Percentiles rank a stretch among this genome's conserved stretches.
Evolutionary conservation across 352 stramenopile species (phyloP).

Genomic region (Globisporangium apiculatum): DNA sequence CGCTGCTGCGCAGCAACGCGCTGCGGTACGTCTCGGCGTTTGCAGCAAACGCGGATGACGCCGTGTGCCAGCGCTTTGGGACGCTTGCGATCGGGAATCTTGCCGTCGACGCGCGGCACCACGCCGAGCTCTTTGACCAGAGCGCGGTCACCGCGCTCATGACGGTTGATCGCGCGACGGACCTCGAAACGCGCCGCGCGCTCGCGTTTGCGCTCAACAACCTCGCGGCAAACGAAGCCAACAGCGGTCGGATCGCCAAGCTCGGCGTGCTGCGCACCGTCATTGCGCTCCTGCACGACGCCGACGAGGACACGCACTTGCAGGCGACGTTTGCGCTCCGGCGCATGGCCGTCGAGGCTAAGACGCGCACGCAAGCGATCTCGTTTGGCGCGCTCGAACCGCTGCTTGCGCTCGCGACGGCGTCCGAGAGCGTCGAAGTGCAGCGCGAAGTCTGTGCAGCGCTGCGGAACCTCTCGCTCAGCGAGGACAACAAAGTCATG

Average conservation of each 20-base stretch:
- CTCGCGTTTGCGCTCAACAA: conserved; percentile 95
- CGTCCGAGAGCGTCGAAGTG: conserved; percentile 87
- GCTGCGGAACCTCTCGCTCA: conserved; percentile 89
- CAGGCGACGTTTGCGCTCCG: conserved; percentile 90
- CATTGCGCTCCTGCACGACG: conserved; percentile 80
- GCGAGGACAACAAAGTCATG: conserved; percentile 90
- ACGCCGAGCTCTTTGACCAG: conserved; percentile 91
- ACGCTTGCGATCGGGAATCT: conserved; percentile 91
- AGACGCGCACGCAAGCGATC: conserved; percentile 89
- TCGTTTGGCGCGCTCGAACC: conserved; percentile 88
- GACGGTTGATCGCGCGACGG: conserved; percentile 67
- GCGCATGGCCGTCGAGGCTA: conserved; percentile 87
- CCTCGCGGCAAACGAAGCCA: conserved; percentile 87
- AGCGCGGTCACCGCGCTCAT: conserved; percentile 87
- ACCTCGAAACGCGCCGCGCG: conserved; percentile 89
- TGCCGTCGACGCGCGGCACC: conserved; percentile 80
- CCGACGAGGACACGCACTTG: conserved; percentile 90
- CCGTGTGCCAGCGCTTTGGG: conserved; percentile 84
- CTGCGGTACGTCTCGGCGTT: conserved; percentile 87
- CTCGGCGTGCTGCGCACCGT: conserved; percentile 83
- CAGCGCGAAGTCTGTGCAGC: conserved; percentile 90
- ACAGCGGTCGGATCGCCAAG: conserved; percentile 82
- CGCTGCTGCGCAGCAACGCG: conserved; percentile 82
- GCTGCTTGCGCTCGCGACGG: conserved; percentile 79
- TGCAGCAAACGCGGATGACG: conserved; percentile 70